These are phyloP conservation scores for Papiliotrema fonsecae DNA, from an alignment of 1,284 basidiomycete species.

Conservation along the genomic window DNA sequence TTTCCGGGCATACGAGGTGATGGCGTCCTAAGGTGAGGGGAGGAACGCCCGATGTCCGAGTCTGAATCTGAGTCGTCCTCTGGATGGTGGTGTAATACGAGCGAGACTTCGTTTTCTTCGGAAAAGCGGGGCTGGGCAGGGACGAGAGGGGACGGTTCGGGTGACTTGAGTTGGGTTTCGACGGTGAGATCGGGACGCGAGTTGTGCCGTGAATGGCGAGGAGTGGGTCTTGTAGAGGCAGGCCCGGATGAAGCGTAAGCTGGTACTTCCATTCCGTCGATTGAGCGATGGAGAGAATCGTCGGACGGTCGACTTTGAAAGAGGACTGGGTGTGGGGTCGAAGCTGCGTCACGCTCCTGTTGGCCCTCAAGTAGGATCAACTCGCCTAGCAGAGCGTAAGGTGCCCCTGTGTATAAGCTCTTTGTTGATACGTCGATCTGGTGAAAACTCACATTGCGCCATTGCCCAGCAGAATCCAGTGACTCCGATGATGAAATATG, in stretches of 20 bases:
- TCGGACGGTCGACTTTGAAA: neutral
- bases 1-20: neutral
- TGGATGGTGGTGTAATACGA: slow-evolving; percentile 36
- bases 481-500: slow-evolving; percentile 49
- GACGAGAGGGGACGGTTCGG: neutral
- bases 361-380: slow-evolving; percentile 43
- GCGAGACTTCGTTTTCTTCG: slow-evolving; percentile 25
- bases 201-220: slow-evolving; percentile 11
- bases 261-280: neutral
- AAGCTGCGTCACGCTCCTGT: slow-evolving; percentile 9
- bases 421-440: neutral
- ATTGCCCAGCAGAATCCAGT: slow-evolving; percentile 53
- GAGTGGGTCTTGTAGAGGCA: slow-evolving; percentile 1
- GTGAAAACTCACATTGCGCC: slow-evolving; percentile 42
- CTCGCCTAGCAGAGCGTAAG: slow-evolving; percentile 49
- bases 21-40: slow-evolving; percentile 4
- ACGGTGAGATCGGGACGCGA: slow-evolving; percentile 6
- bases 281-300: neutral
- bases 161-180: neutral
- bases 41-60: neutral
- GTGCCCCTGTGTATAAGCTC: slow-evolving; percentile 37
- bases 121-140: neutral
- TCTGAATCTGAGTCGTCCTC: slow-evolving; percentile 11
- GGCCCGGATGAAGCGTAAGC: slow-evolving; percentile 1
- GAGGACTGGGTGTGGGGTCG: neutral